Evolutionary conservation across 768 basidiomycete species (phyloP).

Genomic region (Lactarius deliciosus): DNA sequence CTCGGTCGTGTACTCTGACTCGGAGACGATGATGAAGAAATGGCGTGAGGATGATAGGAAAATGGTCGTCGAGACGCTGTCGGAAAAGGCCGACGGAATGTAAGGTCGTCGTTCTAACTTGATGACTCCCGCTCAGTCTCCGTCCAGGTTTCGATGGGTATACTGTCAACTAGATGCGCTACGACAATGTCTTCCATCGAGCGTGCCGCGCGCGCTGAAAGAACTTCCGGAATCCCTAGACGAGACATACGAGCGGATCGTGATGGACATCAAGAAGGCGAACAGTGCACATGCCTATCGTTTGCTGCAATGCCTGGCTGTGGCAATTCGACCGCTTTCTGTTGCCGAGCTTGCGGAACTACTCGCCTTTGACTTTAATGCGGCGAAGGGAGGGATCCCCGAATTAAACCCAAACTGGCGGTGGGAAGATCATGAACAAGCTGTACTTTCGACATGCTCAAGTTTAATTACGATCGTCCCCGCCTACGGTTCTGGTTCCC

Average conservation of each 20-base stretch:
- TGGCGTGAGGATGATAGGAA: background rate
- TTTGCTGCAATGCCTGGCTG: background rate
- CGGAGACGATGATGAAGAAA: background rate
- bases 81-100: background rate
- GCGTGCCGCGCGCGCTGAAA: background rate
- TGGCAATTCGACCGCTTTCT: background rate
- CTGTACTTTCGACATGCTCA: background rate
- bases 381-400: background rate
- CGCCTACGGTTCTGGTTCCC: accelerated
- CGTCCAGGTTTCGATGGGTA: background rate
- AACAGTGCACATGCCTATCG: background rate
- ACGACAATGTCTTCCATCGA: background rate
- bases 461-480: background rate
- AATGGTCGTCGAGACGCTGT: background rate
- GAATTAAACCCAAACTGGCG: background rate
- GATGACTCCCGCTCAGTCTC: background rate
- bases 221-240: background rate
- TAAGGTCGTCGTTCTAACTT: background rate
- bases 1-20: background rate
- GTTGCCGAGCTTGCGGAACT: background rate
- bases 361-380: background rate
- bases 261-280: background rate
- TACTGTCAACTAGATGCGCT: background rate
- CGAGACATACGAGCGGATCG: background rate
- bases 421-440: background rate